Evolutionary conservation across 2,329 filamentous ascomycete genomes (phyloP), one percentile per base, ranked within the genome.

Genomic region (Byssoonygena ceratinophila): DNA sequence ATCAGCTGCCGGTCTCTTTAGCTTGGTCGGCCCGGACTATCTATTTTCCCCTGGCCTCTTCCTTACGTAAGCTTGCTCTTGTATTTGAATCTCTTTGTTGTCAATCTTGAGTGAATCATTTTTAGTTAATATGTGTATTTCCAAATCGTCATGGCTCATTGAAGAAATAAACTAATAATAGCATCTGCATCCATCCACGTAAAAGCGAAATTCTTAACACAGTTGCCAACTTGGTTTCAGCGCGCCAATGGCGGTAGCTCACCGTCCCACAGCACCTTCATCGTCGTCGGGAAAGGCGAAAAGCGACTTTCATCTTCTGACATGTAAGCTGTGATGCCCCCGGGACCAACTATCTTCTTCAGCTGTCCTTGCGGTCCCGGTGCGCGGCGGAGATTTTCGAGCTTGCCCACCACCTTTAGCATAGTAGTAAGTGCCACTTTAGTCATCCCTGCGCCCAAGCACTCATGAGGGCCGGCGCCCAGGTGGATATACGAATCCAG

Each of bases 401-500:
- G 68, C 16, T 67, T 67, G 0, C 71, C 72, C 0, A 62, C 61
- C 3, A 74, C 64, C 61, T 70, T 73, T 29, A 76, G 58, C 20
- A 76, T 64, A 0, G 69, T 69, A 1, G 55, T 46, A 4, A 76
- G 61, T 39, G 69, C 73, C 0, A 68, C 60, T 4, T 68, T 63
- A 0, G 69, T 66, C 0, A 76, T 58, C 1, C 73, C 65, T 20
- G 66, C 63, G 36, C 67, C 70, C 2, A 75, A 32, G 52, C 75
- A 77, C 37, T 72, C 65, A 59, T 78, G 75, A 37, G 72, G 68
- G 0, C 74, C 74, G 43, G 68, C 68, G 59, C 73, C 73, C 53
- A 71, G 75, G 22, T 73, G 63, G 0, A 70, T 66, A 18, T 77
- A 71, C 2, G 66, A 59, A 2, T 63, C 63, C 5, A 58, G 58